Evolutionary conservation across 257 asterid species (phyloP), one percentile per base, ranked within the genome.

Genomic region (Rehmannia glutinosa): DNA sequence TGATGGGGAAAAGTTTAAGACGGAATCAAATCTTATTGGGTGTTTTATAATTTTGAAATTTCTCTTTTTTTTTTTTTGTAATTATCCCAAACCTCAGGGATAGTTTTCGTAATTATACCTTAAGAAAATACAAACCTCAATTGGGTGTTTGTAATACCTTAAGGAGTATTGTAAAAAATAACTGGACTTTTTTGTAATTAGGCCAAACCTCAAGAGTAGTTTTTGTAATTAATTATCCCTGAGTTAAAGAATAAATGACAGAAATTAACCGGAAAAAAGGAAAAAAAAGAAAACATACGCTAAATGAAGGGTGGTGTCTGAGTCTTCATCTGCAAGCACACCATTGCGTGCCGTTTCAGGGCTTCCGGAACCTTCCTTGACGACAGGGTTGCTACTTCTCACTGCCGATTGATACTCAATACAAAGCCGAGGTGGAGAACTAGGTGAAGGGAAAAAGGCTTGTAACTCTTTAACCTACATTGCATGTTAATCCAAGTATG

Each of bases 391-490:
- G 42, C 70, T 67, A 35, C 32, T 49, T 45, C 46, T 72, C 54
- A 19, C 64, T 17, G 69, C 58, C 49, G 78, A 30, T 17, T 49
- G 60, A 49, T 77, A 72, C 54, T 87, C 83, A 27, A 81, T 59
- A 60, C 51, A 75, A 61, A 66, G 65, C 45, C 74, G 80, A 10
- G 72, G 8, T 19, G 71, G 47, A 32, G 55, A 62, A 28, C 69
- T 66, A 58, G 78, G 47, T 35, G 74, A 55, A 32, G 86, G 73
- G 58, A 72, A 24, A 30, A 71, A 56, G 35, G 65, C 77, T 64
- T 53, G 79, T 24, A 86, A 76, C 75, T 86, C 91, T 35, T 80
- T 80, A 15, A 88, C 76, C 94, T 88, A 80, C 73, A 73, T 64
- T 71, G 54, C 54, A 21, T 10, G 69, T 47, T 52, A 23, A 66